These are phyloP conservation scores for Ailanthus altissimus DNA, from an alignment of 345 rosid species.

Conservation along the genomic window DNA sequence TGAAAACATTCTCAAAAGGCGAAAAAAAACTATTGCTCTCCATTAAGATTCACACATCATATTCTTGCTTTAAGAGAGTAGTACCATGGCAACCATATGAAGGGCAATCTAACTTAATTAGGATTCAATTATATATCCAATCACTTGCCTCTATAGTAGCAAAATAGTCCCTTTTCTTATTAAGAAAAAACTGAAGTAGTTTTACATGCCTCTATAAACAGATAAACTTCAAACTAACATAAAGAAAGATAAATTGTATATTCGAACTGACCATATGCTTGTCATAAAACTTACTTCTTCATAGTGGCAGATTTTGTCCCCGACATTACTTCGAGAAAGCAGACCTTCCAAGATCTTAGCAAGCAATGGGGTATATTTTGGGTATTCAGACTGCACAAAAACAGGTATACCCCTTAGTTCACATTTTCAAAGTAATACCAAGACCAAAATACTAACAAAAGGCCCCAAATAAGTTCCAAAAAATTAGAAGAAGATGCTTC, in stretches of 20 bases:
- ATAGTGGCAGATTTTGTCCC: slow-evolving; percentile 61
- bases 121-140: too few species aligned
- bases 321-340: slow-evolving; percentile 57
- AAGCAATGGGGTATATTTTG: slow-evolving; percentile 72
- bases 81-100: too few species aligned
- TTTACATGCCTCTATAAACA: too few species aligned
- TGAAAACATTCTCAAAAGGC: neutral
- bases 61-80: neutral
- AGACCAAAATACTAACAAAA: slow-evolving; percentile 6
- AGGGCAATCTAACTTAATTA: too few species aligned
- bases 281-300: slow-evolving; percentile 58
- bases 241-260: too few species aligned
- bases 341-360: slow-evolving; percentile 84
- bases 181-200: too few species aligned
- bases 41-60: neutral
- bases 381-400: slow-evolving; percentile 77
- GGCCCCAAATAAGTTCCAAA: slow-evolving; percentile 18
- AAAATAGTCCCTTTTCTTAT: too few species aligned
- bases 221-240: too few species aligned
- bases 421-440: neutral
- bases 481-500: neutral
- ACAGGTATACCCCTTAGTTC: slow-evolving; percentile 30
- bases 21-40: neutral
- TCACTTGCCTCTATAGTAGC: too few species aligned
- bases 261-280: neutral